A percentile compares a stretch with the other conserved stretches of the same genome.
These are phyloP conservation scores for Bacterosira constricta DNA, from an alignment of 108 stramenopile species.

Conservation along the genomic window DNA sequence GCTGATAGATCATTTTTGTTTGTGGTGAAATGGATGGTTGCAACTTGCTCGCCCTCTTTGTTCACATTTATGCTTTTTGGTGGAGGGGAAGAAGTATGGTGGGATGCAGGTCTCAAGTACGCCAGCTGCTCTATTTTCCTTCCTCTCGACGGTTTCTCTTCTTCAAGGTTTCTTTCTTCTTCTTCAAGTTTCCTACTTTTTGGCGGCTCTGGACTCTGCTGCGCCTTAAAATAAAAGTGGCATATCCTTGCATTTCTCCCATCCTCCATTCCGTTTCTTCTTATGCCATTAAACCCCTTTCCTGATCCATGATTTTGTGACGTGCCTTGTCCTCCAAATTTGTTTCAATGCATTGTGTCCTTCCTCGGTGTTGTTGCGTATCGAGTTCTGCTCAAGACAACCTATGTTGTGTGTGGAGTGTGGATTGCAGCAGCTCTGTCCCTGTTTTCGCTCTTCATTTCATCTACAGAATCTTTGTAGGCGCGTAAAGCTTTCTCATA, in stretches of 20 bases:
- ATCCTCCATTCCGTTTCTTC: constrained; percentile 41
- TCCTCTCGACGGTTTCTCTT: no score
- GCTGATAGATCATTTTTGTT: no score
- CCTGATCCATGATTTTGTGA: no score
- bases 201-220: constrained; percentile 16
- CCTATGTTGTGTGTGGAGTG: no score
- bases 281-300: constrained; percentile 42
- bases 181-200: constrained; percentile 16
- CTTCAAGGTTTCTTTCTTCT: constrained; percentile 27
- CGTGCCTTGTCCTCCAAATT: constrained; percentile 46
- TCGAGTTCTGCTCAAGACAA: constrained; percentile 65
- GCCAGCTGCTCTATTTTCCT: constrained; percentile 7
- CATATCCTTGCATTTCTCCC: constrained; percentile 47
- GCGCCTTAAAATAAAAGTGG: constrained; percentile 50
- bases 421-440: no score
- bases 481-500: no score
- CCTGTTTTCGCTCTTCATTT: no score
- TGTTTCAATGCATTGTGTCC: no score
- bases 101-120: constrained; percentile 24
- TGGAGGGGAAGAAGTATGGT: constrained; percentile 57
- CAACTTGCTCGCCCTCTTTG: constrained; percentile 77
- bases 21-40: no score
- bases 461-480: no score
- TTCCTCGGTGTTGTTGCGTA: constrained; percentile 38
- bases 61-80: constrained; percentile 60